These are phyloP conservation scores for Firmiana major DNA, from an alignment of 345 rosid genomes.

Conservation along the genomic window DNA sequence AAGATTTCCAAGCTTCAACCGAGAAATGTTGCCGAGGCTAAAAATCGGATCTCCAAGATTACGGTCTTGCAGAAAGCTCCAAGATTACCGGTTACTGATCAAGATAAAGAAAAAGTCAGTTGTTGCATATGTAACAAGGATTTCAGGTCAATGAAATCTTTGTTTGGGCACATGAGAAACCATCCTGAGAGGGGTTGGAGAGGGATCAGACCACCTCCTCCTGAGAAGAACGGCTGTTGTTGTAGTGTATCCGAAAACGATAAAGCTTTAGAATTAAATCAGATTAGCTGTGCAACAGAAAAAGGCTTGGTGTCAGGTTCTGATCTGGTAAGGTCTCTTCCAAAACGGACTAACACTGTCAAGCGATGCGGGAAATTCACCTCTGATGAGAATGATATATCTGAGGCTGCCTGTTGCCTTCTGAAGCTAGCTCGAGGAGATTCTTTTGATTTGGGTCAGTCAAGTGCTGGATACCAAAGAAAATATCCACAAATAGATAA, in stretches of 20 bases:
- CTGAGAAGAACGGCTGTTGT: constrained; percentile 3
- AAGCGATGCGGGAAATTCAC: constrained; percentile 10
- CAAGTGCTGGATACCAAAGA: not conserved
- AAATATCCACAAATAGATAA: not conserved
- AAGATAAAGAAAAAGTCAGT: not conserved
- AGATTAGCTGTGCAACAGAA: not conserved
- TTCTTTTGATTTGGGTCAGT: not conserved
- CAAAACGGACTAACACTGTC: constrained; percentile 22
- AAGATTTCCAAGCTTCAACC: not conserved
- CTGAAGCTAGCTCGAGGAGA: constrained; percentile 8
- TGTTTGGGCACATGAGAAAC: constrained; percentile 85
- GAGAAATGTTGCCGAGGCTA: not conserved
- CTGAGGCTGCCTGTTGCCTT: constrained; percentile 18
- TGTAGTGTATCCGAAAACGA: constrained; percentile 16
- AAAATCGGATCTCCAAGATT: not conserved
- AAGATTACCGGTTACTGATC: too few species aligned
- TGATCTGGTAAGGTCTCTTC: constrained; percentile 24
- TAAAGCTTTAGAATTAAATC: not conserved
- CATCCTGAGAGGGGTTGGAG: constrained; percentile 72
- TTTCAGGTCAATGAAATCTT: constrained; percentile 38
- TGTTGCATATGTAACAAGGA: constrained; percentile 40
- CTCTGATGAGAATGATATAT: not conserved
- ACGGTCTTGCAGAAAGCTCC: not conserved
- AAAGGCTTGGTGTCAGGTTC: not conserved
- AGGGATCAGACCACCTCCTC: constrained; percentile 51